Evolutionary conservation across 179 eudicot genomes (phyloP).

Genomic region (Silene coronaria): DNA sequence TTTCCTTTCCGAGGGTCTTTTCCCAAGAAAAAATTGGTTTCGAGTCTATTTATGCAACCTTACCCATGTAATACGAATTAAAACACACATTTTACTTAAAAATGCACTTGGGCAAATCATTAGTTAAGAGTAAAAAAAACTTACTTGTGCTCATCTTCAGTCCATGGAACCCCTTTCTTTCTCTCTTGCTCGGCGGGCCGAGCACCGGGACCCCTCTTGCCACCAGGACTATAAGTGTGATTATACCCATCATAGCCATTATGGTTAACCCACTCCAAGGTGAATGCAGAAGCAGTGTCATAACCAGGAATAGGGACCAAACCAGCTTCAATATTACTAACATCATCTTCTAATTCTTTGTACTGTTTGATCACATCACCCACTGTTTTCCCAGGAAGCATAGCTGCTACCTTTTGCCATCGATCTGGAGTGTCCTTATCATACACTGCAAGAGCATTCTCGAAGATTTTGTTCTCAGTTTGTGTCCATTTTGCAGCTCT

Average conservation of each 20-base stretch:
- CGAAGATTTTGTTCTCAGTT: conserved; percentile 83
- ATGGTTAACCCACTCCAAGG: conserved; percentile 73
- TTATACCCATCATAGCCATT: conserved; percentile 46
- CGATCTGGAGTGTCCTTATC: conserved; percentile 86
- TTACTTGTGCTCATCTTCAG: conserved; percentile 96
- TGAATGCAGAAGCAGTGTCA: conserved; percentile 43
- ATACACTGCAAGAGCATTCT: conserved; percentile 69
- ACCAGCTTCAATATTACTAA: conserved; percentile 87
- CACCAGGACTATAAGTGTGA: conserved; percentile 40
- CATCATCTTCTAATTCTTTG: conserved; percentile 76
- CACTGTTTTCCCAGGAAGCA: conserved; percentile 85
- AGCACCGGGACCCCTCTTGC: conserved; percentile 41
- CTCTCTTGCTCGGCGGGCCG: conserved; percentile 80
- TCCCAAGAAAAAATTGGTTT: background rate
- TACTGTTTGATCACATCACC: conserved; percentile 81
- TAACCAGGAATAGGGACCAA: conserved; percentile 64
- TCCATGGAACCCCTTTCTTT: conserved; percentile 99
- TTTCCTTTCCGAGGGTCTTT: background rate
- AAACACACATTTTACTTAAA: background rate
- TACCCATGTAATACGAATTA: background rate
- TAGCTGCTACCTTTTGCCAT: conserved; percentile 78
- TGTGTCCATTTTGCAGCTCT: conserved; percentile 65
- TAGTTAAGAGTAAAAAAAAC: conserved; percentile 15
- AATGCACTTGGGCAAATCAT: conserved; percentile 9
- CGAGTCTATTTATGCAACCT: background rate